phyloP scores from a whole-genome alignment of 1,139 yeast species.

The Debaryomyces singareniensis region DNA sequence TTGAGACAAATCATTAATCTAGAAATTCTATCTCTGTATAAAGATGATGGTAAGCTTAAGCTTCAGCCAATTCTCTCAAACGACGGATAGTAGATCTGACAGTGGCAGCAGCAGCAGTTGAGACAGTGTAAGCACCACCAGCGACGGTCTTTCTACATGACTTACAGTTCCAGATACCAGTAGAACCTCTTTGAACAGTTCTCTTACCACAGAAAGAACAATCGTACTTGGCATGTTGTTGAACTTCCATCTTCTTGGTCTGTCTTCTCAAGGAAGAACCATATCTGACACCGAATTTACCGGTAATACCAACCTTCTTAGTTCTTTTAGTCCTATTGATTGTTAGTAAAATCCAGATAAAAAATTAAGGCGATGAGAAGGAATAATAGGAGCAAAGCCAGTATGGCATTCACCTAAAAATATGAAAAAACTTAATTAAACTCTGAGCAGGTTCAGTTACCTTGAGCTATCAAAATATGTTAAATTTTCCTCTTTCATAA shows the following conservation, averaged over 20 bases:
- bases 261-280: slow-evolving; percentile 99
- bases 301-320: slow-evolving; percentile 99
- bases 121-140: slow-evolving; percentile 99
- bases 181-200: slow-evolving; percentile 94
- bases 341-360: slow-evolving; percentile 33
- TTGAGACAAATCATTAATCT: slow-evolving; percentile 4
- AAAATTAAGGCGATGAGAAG: too few species aligned
- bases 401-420: too few species aligned
- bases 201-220: slow-evolving; percentile 99
- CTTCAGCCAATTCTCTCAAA: slow-evolving; percentile 99
- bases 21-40: too few species aligned
- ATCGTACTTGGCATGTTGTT: slow-evolving; percentile 98
- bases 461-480: too few species aligned
- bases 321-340: slow-evolving; percentile 92
- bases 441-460: too few species aligned
- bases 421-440: too few species aligned
- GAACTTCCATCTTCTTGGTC: slow-evolving; percentile 98
- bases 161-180: slow-evolving; percentile 98
- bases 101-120: slow-evolving; percentile 99
- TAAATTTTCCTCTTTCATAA: too few species aligned
- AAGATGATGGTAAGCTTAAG: slow-evolving; percentile 46
- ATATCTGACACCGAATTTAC: slow-evolving; percentile 99
- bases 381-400: too few species aligned
- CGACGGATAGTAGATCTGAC: slow-evolving; percentile 99
- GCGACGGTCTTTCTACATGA: slow-evolving; percentile 96